Base-by-base conservation (phyloP, 306 rosid genomes). In the Senna siamea region DNA sequence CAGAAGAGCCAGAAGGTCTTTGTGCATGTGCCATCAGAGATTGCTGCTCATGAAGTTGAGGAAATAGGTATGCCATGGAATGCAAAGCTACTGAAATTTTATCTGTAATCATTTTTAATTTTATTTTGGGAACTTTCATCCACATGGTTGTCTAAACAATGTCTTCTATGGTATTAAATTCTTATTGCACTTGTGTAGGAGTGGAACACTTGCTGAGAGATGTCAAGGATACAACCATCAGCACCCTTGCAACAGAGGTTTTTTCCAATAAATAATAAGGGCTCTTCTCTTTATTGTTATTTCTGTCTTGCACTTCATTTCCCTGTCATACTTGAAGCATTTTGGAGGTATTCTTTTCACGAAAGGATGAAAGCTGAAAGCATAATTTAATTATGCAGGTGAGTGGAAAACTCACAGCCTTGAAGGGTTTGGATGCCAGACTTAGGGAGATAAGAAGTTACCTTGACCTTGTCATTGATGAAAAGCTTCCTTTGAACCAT, bases 371-470 rank as follows among this genome's bases (percentile, higher is more conserved):
- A 46, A 23, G 51, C 69, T 14, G 60, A 82, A 62, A 44, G 35
- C 37, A 28, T 47, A 19, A 12, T 60, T 28, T 47, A 52, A 5
- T 40, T 68, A 34, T 80, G 22, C 71, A 93, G 98, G 98, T 93
- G 55, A 85, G 93, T 30, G 98, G 87, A 64, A 93, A 93, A 80
- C 96, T 93, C 41, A 88, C 95, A 52, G 98, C 97, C 75, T 78
- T 93, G 78, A 93, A 93, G 82, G 98, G 98, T 69, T 88, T 93
- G 86, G 98, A 90, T 89, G 95, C 97, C 23, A 89, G 98, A 46
- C 83, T 93, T 65, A 77, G 68, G 57, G 97, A 93, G 81, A 93
- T 93, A 55, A 88, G 91, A 68, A 64, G 93, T 80, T 93, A 93
- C 72, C 95, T 93, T 35, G 97, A 93, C 66, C 95, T 90, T 67